phyloP scores from a whole-genome alignment of 176 grass and related monocot species.

The Alopecurus myosuroides region DNA sequence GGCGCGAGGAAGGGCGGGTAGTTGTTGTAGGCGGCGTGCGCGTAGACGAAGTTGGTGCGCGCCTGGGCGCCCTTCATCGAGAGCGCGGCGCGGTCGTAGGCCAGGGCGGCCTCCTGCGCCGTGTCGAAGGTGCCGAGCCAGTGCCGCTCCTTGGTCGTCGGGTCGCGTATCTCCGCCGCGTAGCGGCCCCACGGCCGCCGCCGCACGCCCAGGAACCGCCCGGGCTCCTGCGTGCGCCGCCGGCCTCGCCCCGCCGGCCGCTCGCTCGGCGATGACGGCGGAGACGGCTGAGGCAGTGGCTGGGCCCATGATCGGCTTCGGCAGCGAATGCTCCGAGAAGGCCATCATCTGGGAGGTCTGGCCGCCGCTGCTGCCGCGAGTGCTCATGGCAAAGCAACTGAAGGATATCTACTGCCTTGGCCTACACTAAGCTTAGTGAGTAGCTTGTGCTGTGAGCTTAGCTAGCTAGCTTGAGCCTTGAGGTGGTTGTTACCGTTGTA shows the following conservation, averaged over 20 bases:
- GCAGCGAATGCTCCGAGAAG: constrained; percentile 44
- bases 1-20: constrained; percentile 67
- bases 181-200: constrained; percentile 88
- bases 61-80: constrained; percentile 99
- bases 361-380: background rate
- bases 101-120: constrained; percentile 94
- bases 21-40: constrained; percentile 54
- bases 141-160: constrained; percentile 94
- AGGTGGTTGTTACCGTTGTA: constrained; percentile 6
- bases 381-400: constrained; percentile 32
- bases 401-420: background rate
- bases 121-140: constrained; percentile 99
- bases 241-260: constrained; percentile 20
- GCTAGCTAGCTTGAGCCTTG: constrained; percentile 8
- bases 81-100: constrained; percentile 92
- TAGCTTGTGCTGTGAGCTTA: background rate
- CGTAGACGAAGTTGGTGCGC: constrained; percentile 92
- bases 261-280: constrained; percentile 52
- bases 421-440: background rate
- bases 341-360: constrained; percentile 32
- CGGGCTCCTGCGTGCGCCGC: constrained; percentile 66
- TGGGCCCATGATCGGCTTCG: constrained; percentile 18
- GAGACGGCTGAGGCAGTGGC: constrained; percentile 21
- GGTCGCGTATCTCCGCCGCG: constrained; percentile 97
- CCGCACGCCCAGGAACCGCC: constrained; percentile 89